phyloP scores from a whole-genome alignment of 2,329 filamentous ascomycete species.

The Fusarium clavum region DNA sequence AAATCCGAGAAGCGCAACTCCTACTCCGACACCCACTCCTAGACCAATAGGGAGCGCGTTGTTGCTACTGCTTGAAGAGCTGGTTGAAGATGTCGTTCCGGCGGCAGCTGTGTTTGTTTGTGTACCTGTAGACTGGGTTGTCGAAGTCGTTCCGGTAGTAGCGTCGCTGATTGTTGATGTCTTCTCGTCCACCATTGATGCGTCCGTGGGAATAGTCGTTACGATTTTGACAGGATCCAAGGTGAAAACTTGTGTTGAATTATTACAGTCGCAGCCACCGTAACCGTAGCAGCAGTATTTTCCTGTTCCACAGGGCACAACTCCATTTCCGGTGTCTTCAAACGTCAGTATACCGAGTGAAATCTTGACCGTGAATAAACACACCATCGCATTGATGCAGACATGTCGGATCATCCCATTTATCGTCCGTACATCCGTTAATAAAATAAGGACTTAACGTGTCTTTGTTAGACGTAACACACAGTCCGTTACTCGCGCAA shows the following conservation, averaged over 20 bases:
- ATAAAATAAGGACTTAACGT: not conserved
- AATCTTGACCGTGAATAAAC: not conserved
- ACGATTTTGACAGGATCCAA: not conserved
- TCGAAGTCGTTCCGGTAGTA: not conserved
- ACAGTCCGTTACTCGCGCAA: not conserved
- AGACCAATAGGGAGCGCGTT: not conserved
- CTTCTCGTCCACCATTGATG: not conserved
- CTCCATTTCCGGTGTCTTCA: not conserved
- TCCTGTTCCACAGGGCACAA: not conserved
- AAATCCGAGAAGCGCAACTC: not conserved
- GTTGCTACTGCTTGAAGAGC: not conserved
- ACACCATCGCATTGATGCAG: not conserved
- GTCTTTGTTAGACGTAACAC: not conserved
- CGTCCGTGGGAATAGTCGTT: not conserved
- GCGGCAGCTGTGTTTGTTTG: not conserved
- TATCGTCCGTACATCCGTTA: not conserved
- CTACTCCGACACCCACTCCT: not conserved
- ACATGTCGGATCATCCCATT: not conserved
- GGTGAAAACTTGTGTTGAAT: slow-evolving; percentile 1
- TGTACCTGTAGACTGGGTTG: not conserved
- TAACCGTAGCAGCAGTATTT: not conserved
- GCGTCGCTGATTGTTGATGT: not conserved
- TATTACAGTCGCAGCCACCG: not conserved
- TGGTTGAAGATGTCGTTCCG: not conserved
- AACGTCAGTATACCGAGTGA: not conserved